Evolutionary conservation across 305 asterid genomes (phyloP).

Genomic region (Fraxinus dipetala): DNA sequence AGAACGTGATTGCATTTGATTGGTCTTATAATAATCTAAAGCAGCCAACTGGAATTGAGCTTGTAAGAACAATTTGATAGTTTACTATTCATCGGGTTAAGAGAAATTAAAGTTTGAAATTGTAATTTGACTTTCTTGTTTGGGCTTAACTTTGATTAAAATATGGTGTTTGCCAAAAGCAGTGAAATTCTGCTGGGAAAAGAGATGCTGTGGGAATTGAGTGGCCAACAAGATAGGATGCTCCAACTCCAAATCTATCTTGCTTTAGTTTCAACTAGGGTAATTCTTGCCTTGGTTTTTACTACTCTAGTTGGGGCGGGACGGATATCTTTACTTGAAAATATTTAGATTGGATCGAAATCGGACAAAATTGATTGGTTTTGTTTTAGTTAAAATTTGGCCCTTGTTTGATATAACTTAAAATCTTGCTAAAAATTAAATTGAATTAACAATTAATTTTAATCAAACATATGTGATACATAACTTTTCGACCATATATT

Average conservation of each 20-base stretch:
- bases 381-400: too few relatives aligned
- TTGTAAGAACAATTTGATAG: conserved; percentile 22
- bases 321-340: neutral
- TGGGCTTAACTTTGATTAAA: neutral
- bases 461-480: too few relatives aligned
- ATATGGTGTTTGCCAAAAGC: neutral
- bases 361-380: too few relatives aligned
- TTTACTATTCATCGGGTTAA: conserved; percentile 3
- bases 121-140: conserved; percentile 23
- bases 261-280: neutral
- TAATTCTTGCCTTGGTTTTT: neutral
- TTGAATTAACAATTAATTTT: too few relatives aligned
- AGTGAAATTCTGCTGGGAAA: conserved; percentile 6
- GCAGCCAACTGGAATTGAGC: conserved; percentile 34
- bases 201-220: neutral
- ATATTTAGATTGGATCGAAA: too few relatives aligned
- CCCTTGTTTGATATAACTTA: too few relatives aligned
- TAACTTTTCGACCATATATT: too few relatives aligned
- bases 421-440: too few relatives aligned
- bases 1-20: conserved; percentile 42
- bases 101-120: neutral
- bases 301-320: neutral
- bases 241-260: neutral
- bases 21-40: conserved; percentile 25
- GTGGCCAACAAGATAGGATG: neutral